A percentile compares a stretch with the other conserved stretches of the same genome.
phyloP scores from a whole-genome alignment of 768 basidiomycete species.

The Lentinula edodes region DNA sequence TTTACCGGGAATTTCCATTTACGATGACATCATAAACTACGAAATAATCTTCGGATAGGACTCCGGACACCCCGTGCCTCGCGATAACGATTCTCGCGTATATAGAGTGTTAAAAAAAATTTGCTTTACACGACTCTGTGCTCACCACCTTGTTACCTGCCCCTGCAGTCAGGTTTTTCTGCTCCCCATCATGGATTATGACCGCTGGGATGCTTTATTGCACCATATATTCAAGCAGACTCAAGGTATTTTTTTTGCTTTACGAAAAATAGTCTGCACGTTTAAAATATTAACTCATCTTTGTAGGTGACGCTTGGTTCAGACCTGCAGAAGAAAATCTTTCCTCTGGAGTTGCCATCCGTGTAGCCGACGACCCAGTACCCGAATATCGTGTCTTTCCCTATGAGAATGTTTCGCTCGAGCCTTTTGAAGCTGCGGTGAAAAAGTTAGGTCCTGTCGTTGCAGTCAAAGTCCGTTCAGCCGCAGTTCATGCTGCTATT shows the following conservation, averaged over 20 bases:
- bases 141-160: neutral
- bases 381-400: constrained; percentile 31
- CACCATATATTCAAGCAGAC: constrained; percentile 40
- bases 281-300: neutral
- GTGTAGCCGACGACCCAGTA: constrained; percentile 24
- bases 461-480: constrained; percentile 49
- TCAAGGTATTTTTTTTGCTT: neutral
- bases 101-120: neutral
- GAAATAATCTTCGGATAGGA: neutral
- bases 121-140: neutral
- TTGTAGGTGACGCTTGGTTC: constrained; percentile 46
- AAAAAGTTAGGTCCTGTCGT: constrained; percentile 51
- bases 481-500: constrained; percentile 49
- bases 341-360: constrained; percentile 45
- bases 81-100: neutral
- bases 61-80: neutral
- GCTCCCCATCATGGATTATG: constrained; percentile 34
- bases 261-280: no score
- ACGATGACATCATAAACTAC: neutral
- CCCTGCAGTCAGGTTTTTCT: neutral
- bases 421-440: constrained; percentile 53
- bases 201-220: constrained; percentile 45
- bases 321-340: constrained; percentile 50
- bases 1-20: neutral
- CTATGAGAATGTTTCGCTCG: constrained; percentile 46